Conservation (phyloP, 129 eudicot genomes). For the Escallonia herrerae region DNA sequence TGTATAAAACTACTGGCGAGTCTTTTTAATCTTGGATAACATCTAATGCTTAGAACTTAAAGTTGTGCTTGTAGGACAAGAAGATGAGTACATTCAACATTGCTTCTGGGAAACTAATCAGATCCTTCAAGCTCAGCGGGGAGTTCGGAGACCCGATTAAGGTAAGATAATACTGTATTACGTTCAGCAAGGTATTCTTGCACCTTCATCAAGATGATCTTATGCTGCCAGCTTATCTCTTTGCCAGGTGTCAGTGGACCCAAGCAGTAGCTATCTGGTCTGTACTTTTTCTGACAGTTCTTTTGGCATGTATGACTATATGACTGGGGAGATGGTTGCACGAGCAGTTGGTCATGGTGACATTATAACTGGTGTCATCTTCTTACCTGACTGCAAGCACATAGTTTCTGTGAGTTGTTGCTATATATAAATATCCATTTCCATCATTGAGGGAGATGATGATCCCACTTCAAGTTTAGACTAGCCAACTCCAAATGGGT, state of each 20-base stretch:
- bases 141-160: conserved; percentile 49
- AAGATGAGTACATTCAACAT: conserved; percentile 44
- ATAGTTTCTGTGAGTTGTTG: conserved; percentile 55
- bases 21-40: background rate
- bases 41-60: background rate
- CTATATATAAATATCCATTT: no score
- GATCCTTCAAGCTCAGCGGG: conserved; percentile 44
- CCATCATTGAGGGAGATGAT: no score
- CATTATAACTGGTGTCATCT: conserved; percentile 45
- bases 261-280: conserved; percentile 66
- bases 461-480: no score
- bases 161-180: conserved; percentile 22
- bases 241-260: conserved; percentile 52
- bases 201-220: conserved; percentile 10
- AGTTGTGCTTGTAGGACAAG: conserved; percentile 47
- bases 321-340: conserved; percentile 56
- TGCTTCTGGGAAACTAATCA: conserved; percentile 41
- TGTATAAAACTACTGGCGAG: background rate
- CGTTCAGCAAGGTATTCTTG: conserved; percentile 1
- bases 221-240: conserved; percentile 12
- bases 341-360: conserved; percentile 60
- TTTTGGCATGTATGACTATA: conserved; percentile 54
- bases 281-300: conserved; percentile 53
- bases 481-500: no score
- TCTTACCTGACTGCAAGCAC: conserved; percentile 77